These are phyloP conservation scores for Alnus rubra DNA, from an alignment of 306 rosid species.

Conservation along the genomic window DNA sequence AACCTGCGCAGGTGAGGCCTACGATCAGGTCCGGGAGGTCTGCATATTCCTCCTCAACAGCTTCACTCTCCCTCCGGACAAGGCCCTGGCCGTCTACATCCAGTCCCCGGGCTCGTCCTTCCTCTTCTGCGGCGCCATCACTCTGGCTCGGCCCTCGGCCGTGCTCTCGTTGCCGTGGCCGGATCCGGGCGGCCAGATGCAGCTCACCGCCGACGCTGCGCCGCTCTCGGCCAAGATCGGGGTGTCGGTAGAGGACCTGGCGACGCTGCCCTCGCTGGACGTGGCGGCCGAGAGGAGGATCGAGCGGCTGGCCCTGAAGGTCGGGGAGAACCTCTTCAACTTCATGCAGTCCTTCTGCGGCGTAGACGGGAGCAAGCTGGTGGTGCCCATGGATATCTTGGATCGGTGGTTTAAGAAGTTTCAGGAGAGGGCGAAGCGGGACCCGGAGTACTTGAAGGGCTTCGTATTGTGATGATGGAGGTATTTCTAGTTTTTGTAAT, in stretches of 20 bases:
- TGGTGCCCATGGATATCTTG: conserved; percentile 93
- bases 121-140: conserved; percentile 76
- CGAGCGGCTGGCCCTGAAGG: conserved; percentile 77
- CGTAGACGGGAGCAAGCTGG: conserved; percentile 74
- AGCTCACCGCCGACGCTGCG: conserved; percentile 62
- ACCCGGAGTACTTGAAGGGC: conserved; percentile 80
- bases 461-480: conserved; percentile 46
- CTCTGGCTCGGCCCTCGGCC: conserved; percentile 77
- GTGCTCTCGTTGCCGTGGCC: conserved; percentile 78
- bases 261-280: conserved; percentile 77
- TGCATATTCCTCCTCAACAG: conserved; percentile 80
- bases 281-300: conserved; percentile 67
- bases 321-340: conserved; percentile 84
- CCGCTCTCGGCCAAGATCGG: conserved; percentile 86
- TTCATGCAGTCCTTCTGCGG: conserved; percentile 95
- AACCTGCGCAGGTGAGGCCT: conserved; percentile 69
- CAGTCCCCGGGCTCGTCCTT: conserved; percentile 88
- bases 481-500: not conserved
- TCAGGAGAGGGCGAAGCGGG: conserved; percentile 79
- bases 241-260: conserved; percentile 83
- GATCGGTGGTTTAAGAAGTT: conserved; percentile 93
- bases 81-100: conserved; percentile 83
- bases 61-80: conserved; percentile 87
- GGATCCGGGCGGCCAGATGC: conserved; percentile 62
- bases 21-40: conserved; percentile 71